Evolutionary conservation across 2,329 filamentous ascomycete species (phyloP).

Genomic region (Venturia oleaginea): DNA sequence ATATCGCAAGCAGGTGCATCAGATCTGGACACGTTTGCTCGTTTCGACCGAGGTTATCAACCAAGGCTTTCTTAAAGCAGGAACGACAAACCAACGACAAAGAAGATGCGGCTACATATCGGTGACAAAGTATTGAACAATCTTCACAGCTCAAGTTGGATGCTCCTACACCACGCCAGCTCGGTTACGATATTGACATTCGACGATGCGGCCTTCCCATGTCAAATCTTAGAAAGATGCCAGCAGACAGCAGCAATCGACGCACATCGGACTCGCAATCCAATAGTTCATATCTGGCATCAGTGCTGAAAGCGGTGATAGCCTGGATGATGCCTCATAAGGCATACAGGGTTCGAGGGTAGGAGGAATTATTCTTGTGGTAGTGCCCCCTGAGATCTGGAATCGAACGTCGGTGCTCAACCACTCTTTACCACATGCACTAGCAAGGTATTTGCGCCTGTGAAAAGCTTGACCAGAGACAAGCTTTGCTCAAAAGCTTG

Average conservation of each 20-base stretch:
- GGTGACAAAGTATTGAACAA: not conserved
- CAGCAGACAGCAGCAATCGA: not conserved
- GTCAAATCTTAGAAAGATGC: slow-evolving; percentile 2
- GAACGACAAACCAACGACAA: not conserved
- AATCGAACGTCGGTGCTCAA: not conserved
- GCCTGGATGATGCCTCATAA: not conserved
- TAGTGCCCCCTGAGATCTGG: not conserved
- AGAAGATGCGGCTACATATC: not conserved
- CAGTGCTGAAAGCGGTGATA: not conserved
- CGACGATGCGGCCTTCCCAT: not conserved
- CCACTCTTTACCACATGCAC: not conserved
- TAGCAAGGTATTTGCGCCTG: not conserved
- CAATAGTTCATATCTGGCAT: not conserved
- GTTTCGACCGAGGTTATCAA: not conserved
- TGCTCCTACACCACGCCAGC: not conserved
- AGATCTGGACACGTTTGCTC: not conserved
- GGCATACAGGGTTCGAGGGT: not conserved
- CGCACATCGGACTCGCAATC: not conserved
- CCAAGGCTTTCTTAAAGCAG: not conserved
- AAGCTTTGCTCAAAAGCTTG: not conserved
- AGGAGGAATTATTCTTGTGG: not conserved
- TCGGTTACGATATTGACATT: not conserved
- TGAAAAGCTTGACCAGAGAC: not conserved
- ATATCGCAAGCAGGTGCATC: not conserved
- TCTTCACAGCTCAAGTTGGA: not conserved